Evolutionary conservation across 163 green algal species (phyloP).

Genomic region (Scenedesmus sp.): DNA sequence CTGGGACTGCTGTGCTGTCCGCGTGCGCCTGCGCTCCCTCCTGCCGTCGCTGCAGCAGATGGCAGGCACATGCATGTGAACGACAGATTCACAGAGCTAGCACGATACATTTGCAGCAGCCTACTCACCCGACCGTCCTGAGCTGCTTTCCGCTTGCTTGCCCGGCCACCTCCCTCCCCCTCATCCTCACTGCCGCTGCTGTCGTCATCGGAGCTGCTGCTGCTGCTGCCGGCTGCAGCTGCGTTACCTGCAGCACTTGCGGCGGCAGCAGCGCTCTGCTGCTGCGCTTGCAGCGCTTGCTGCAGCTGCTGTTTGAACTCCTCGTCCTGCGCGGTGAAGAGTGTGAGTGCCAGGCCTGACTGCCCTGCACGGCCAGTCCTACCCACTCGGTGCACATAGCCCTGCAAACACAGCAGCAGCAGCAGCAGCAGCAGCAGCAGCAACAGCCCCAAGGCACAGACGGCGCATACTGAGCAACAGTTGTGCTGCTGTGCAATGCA

Average conservation of each 20-base stretch:
- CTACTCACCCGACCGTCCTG: not conserved
- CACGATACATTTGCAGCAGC: not conserved
- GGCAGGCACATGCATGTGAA: not conserved
- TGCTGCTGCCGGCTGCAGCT: not conserved
- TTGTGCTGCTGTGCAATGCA: not conserved
- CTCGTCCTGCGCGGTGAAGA: slow-evolving; percentile 74
- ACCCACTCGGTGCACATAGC: slow-evolving; percentile 92
- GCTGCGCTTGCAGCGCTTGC: slow-evolving; percentile 34
- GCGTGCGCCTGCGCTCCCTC: too few species aligned
- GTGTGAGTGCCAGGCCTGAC: slow-evolving; percentile 79
- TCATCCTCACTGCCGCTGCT: slow-evolving; percentile 52
- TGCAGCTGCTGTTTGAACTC: slow-evolving; percentile 58
- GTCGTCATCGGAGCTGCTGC: slow-evolving; percentile 1
- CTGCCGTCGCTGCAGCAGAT: too few species aligned
- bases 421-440: not conserved
- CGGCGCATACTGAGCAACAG: not conserved
- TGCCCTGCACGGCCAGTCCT: slow-evolving; percentile 89
- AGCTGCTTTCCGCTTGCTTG: slow-evolving; percentile 2
- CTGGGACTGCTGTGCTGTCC: too few species aligned
- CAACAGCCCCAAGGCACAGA: not conserved
- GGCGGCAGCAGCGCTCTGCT: not conserved
- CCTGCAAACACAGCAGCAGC: slow-evolving; percentile 19
- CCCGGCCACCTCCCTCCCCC: slow-evolving; percentile 53
- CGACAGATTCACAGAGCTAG: not conserved
- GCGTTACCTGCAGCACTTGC: not conserved